Evolutionary conservation across 2,329 filamentous ascomycete species (phyloP).

Genomic region (Claviceps cyperi): DNA sequence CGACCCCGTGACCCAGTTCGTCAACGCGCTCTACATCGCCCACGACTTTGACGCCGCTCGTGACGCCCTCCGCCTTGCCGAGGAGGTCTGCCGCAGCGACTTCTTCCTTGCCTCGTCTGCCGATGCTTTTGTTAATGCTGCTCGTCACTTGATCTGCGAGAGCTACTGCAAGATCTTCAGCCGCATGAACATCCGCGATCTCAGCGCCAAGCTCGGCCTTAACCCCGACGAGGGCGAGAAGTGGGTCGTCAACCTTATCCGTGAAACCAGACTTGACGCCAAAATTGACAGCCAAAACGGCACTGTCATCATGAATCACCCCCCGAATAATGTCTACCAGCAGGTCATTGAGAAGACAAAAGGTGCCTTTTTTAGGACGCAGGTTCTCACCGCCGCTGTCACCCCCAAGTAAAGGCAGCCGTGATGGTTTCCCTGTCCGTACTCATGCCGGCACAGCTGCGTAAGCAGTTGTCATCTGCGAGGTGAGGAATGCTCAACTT

Average conservation of each 20-base stretch:
- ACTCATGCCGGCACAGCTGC: too few species aligned
- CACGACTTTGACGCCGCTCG: slow-evolving; percentile 78
- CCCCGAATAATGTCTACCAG: slow-evolving; percentile 95
- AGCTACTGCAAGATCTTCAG: slow-evolving; percentile 99
- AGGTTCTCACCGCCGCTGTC: slow-evolving; percentile 66
- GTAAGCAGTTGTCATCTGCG: not conserved
- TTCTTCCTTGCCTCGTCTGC: slow-evolving; percentile 85
- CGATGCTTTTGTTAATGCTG: slow-evolving; percentile 84
- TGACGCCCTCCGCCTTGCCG: slow-evolving; percentile 77
- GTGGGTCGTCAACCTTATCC: slow-evolving; percentile 99
- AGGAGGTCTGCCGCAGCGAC: slow-evolving; percentile 81
- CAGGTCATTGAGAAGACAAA: slow-evolving; percentile 99
- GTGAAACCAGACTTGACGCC: slow-evolving; percentile 90
- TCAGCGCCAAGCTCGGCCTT: slow-evolving; percentile 80
- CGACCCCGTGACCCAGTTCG: slow-evolving; percentile 90
- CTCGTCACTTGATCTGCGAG: slow-evolving; percentile 93
- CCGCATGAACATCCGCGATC: slow-evolving; percentile 93
- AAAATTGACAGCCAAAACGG: slow-evolving; percentile 99
- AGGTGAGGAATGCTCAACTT: too few species aligned
- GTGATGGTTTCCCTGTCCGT: not conserved
- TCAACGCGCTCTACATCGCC: slow-evolving; percentile 88
- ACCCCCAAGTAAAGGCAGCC: slow-evolving; percentile 27
- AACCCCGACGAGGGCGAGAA: slow-evolving; percentile 95
- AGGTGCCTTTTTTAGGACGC: slow-evolving; percentile 96
- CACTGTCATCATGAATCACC: slow-evolving; percentile 98